Conservation (phyloP, 352 stramenopile genomes). For the Phytophthora ramorum region DNA sequence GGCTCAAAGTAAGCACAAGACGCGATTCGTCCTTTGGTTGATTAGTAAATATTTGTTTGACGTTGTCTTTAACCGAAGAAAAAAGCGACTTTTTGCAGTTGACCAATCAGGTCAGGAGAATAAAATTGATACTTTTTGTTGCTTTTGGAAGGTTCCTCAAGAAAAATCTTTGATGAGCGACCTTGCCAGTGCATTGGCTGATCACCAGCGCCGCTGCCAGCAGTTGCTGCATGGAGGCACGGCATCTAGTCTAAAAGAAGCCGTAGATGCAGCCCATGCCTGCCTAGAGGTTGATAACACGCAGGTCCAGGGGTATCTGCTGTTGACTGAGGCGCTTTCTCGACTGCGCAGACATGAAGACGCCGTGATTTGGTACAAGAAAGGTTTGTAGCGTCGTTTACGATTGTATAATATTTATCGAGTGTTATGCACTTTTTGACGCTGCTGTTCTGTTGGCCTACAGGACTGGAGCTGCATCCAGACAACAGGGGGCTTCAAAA, state of each 20-base stretch:
- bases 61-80: too few species aligned
- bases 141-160: too few species aligned
- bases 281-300: slow-evolving; percentile 36
- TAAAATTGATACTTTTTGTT: background rate
- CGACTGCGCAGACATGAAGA: slow-evolving; percentile 45
- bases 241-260: slow-evolving; percentile 27
- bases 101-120: too few species aligned
- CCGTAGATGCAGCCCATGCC: slow-evolving; percentile 32
- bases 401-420: background rate
- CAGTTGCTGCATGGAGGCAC: slow-evolving; percentile 38
- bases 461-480: slow-evolving; percentile 58
- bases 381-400: slow-evolving; percentile 30
- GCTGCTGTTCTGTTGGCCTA: background rate
- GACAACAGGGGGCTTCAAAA: slow-evolving; percentile 45
- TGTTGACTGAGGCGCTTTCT: slow-evolving; percentile 46
- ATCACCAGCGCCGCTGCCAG: slow-evolving; percentile 30
- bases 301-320: slow-evolving; percentile 36
- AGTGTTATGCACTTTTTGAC: background rate
- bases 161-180: too few species aligned
- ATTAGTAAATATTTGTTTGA: too few species aligned
- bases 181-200: background rate
- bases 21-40: too few species aligned
- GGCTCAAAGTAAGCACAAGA: too few species aligned
- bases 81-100: too few species aligned
- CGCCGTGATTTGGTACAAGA: slow-evolving; percentile 56